Evolutionary conservation across 495 filamentous ascomycete species (phyloP).

Genomic region (Penicillium argentinense): DNA sequence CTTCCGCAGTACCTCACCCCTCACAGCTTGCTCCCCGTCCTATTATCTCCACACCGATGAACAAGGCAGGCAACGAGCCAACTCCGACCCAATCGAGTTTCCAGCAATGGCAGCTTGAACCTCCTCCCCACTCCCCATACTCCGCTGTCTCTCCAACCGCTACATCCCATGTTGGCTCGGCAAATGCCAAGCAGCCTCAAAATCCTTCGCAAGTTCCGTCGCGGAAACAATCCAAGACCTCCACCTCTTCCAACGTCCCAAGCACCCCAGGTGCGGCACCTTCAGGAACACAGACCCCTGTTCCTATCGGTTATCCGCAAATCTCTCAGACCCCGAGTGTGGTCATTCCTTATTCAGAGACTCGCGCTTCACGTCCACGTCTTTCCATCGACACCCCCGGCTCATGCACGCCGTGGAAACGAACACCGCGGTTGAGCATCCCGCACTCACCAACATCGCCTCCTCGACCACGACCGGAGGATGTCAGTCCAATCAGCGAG

Average conservation of each 20-base stretch:
- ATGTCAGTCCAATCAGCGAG: constrained; percentile 56
- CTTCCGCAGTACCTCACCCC: constrained; percentile 21
- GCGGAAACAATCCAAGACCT: constrained; percentile 4
- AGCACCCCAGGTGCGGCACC: constrained; percentile 31
- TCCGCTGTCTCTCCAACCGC: constrained; percentile 24
- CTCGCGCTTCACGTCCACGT: constrained; percentile 31
- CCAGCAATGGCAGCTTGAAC: constrained; percentile 44
- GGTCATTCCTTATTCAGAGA: constrained; percentile 25
- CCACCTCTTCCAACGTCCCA: constrained; percentile 22
- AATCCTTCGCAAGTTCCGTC: constrained; percentile 13
- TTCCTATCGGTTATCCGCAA: constrained; percentile 19
- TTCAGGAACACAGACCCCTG: constrained; percentile 23
- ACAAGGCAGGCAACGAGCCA: constrained; percentile 17
- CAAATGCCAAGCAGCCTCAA: constrained; percentile 19
- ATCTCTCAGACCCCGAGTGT: constrained; percentile 33
- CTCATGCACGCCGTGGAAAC: constrained; percentile 53
- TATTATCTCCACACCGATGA: constrained; percentile 11
- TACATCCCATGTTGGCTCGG: constrained; percentile 12
- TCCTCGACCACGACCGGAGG: constrained; percentile 45
- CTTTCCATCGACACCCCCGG: constrained; percentile 46
- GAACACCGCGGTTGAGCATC: constrained; percentile 36
- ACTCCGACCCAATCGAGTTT: constrained; percentile 36
- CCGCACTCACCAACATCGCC: constrained; percentile 46
- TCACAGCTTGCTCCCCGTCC: constrained; percentile 28
- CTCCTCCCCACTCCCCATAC: constrained; percentile 40